Evolutionary conservation across 441 rosid genomes (phyloP), one percentile per base, ranked within the genome.

Genomic region (Gossypium gossypioides): DNA sequence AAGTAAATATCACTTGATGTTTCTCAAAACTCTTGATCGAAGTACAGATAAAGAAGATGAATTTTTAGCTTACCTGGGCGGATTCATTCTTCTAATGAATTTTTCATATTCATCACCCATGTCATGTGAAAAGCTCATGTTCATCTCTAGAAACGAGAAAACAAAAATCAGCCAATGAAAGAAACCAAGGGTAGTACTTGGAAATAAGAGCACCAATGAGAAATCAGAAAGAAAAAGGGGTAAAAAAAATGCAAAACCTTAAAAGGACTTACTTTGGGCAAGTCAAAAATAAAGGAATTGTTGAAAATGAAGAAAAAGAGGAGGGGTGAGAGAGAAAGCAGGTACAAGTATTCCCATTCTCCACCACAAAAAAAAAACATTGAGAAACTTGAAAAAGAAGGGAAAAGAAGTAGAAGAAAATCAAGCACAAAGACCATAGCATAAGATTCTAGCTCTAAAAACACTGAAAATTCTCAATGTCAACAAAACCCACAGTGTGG

Each of bases 41-140:
- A 72, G 29, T 15, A 15, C 3, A 74, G 15, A 22, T 4, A 37
- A 75, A 61, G 70, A 75, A 73, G 46, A 72, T 12, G 8, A 18
- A 27, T 44, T 62, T 29, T 40, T 55, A 64, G 71, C 65, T 25
- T 78, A 88, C 95, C 95, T 87, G 46, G 97, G 97, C 34, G 96
- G 97, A 75, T 91, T 91, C 89, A 89, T 83, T 81, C 96, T 89
- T 74, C 89, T 72, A 40, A 88, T 83, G 54, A 91, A 89, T 58
- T 91, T 91, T 85, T 83, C 93, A 74, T 89, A 89, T 73, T 88
- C 97, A 37, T 89, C 82, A 79, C 83, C 93, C 86, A 81, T 84
- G 59, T 79, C 89, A 64, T 81, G 82, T 66, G 97, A 88, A 77
- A 82, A 88, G 77, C 88, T 81, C 92, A 81, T 78, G 71, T 75